Evolutionary conservation across 1,284 basidiomycete species (phyloP), one percentile per base, ranked within the genome.

Genomic region (Phenoliferia sp.): DNA sequence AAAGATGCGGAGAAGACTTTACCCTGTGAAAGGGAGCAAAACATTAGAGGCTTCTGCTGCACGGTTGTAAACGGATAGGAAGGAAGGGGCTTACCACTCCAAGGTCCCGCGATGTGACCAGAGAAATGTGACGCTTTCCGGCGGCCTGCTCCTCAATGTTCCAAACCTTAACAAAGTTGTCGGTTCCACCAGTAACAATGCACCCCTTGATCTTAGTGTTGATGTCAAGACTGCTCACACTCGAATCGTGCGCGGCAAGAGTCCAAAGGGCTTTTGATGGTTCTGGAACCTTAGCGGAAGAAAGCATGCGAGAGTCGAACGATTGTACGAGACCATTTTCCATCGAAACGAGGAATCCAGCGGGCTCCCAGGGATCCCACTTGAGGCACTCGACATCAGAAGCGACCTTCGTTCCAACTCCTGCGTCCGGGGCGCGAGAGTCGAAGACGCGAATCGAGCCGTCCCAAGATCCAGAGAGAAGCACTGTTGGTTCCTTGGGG

Each of bases 361-460:
- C 85, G 3, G 84, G 83, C 65, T 92, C 88, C 90, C 92, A 97
- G 61, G 94, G 95, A 81, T 99, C 94, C 96, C 96, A 99, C 69
- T 88, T 82, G 54, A 98, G 81, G 58, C 90, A 90, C 80, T 99
- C 95, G 17, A 99, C 93, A 80, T 98, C 95, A 61, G 89, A 88
- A 32, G 66, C 66, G 6, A 88, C 90, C 59, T 81, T 15, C 88
- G 90, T 33, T 87, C 89, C 3, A 57, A 76, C 67, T 16, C 64
- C 79, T 4, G 85, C 82, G 61, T 88, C 87, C 0, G 91, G 90
- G 2, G 92, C 86, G 64, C 95, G 83, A 12, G 90, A 88, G 80
- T 99, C 96, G 80, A 96, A 98, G 29, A 92, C 89, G 65, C 92
- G 84, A 33, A 98, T 90, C 0, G 92, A 94, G 60, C 93, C 86